These are phyloP conservation scores for Rossbeevera mucosa DNA, from an alignment of 768 basidiomycete species.

Conservation along the genomic window DNA sequence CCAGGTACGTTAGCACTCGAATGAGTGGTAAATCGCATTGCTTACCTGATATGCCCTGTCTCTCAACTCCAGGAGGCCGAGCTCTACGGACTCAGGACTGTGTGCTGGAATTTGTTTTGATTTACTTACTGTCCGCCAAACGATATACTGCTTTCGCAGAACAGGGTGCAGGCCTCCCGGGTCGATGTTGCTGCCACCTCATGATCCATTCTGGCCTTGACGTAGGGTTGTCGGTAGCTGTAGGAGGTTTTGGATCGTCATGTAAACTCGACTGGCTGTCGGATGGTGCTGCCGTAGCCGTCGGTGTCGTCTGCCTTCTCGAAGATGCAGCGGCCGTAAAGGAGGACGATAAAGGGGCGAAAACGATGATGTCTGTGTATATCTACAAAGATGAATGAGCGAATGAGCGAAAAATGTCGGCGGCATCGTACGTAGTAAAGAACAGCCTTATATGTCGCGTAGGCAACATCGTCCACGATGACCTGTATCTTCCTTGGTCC, in stretches of 20 bases:
- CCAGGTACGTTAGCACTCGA: conserved; percentile 4
- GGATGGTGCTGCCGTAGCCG: conserved; percentile 25
- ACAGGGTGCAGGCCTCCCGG: conserved; percentile 63
- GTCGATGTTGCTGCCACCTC: conserved; percentile 59
- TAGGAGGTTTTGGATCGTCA: conserved; percentile 14
- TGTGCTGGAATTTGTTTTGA: background rate
- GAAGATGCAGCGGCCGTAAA: conserved; percentile 35
- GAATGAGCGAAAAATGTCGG: background rate
- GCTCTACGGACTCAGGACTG: conserved; percentile 38
- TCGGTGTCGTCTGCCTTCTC: conserved; percentile 6
- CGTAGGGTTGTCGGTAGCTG: conserved; percentile 24
- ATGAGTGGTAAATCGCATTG: background rate
- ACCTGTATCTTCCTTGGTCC: conserved; percentile 53
- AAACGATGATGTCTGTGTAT: conserved; percentile 80
- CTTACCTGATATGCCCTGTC: conserved; percentile 59
- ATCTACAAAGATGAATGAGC: conserved; percentile 41
- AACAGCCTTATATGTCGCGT: conserved; percentile 58
- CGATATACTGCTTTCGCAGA: conserved; percentile 83
- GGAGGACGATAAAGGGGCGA: conserved; percentile 78
- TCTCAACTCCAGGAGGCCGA: conserved; percentile 69
- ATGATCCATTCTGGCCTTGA: conserved; percentile 67
- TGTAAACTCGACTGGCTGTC: conserved; percentile 34
- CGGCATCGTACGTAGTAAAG: conserved; percentile 66
- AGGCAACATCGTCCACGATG: conserved; percentile 54
- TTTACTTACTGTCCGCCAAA: conserved; percentile 71